A percentile compares a stretch with the other conserved stretches of the same genome.
phyloP scores from a whole-genome alignment of 495 filamentous ascomycete genomes.

The Neurospora discreta region DNA sequence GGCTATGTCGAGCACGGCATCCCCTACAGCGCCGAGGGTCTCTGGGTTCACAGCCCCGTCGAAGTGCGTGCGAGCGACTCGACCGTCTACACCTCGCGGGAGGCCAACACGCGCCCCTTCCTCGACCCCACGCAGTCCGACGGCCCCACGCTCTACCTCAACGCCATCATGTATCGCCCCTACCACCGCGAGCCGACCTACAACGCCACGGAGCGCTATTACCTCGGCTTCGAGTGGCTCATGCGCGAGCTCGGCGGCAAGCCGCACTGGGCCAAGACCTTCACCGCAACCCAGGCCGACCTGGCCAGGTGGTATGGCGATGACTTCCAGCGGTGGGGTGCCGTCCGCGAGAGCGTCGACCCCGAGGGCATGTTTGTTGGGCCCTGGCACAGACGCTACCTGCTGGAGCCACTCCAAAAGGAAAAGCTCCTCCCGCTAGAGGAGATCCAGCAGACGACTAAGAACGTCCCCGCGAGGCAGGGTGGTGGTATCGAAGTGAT shows the following conservation, averaged over 20 bases:
- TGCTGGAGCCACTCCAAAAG: constrained; percentile 37
- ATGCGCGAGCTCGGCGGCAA: constrained; percentile 85
- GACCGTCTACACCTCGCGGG: constrained; percentile 28
- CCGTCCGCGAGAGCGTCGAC: constrained; percentile 63
- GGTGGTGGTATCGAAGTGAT: constrained; percentile 19
- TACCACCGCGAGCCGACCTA: constrained; percentile 75
- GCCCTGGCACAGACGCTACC: constrained; percentile 68
- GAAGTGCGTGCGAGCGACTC: constrained; percentile 84
- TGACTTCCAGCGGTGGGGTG: constrained; percentile 51
- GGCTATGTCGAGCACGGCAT: constrained; percentile 55
- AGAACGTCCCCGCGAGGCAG: background rate
- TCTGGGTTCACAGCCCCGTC: constrained; percentile 88
- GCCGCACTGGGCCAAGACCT: constrained; percentile 98
- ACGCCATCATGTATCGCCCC: constrained; percentile 89
- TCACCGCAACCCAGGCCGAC: constrained; percentile 48
- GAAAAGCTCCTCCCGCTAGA: constrained; percentile 23
- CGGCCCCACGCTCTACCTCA: constrained; percentile 82
- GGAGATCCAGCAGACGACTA: constrained; percentile 20
- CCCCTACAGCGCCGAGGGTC: constrained; percentile 62
- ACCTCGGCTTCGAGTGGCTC: constrained; percentile 88
- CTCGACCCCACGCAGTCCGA: constrained; percentile 57
- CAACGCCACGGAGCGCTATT: constrained; percentile 55
- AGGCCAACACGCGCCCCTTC: constrained; percentile 48
- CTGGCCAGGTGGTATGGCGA: constrained; percentile 42
- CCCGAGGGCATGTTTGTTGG: constrained; percentile 86